Base-by-base conservation (phyloP, 768 basidiomycete species). In the Hortiboletus campestris region DNA sequence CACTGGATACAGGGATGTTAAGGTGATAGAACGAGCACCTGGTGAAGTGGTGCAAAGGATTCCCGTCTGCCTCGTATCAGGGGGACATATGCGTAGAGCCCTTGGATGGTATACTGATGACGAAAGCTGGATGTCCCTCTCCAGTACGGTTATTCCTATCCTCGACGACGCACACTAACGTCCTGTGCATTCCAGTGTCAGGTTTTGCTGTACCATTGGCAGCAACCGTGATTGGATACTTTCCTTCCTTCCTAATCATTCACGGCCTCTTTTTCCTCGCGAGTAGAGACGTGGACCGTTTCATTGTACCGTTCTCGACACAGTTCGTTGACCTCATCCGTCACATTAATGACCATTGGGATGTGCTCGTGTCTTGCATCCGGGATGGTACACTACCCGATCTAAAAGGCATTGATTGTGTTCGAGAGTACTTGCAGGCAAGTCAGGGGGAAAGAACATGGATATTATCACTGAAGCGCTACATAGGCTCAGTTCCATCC, bases 221-320 rank as follows among this genome's bases (percentile, higher is more conserved):
- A 4, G 62, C 58, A 8, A 57, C 62, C 11, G 36, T 51, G 11
- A 53, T 68, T 0, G 20, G 34, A 11, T 16, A 58, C 11, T 43
- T 60, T 39, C 60, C 58, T 3, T 57, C 67, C 2, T 68, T 63
- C 36, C 29, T 64, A 11, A 31, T 60, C 29, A 59, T 68, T 8
- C 60, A 66, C n/a, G 62, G 59, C 6, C 56, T 67, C 9, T 67
- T 68, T 49, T 60, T 58, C 46, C 55, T 67, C 9, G 40, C 46
- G 8, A 34, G 29, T 20, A 40, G 38, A n/a, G 31, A 55, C 6
- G 4, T 68, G 12, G 16, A 19, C 2, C 20, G 0, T 4, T 53
- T 67, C n/a, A 2, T 3, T 2, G 16, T 46, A 20, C 6, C 40
- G 2, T 60, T 64, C 12, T 20, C 53, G 17, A 51, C 57, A 2